Percentiles rank a stretch among this genome's conserved stretches.
phyloP scores from a whole-genome alignment of 116 monocot species.

The Phalaenopsis hybrid region DNA sequence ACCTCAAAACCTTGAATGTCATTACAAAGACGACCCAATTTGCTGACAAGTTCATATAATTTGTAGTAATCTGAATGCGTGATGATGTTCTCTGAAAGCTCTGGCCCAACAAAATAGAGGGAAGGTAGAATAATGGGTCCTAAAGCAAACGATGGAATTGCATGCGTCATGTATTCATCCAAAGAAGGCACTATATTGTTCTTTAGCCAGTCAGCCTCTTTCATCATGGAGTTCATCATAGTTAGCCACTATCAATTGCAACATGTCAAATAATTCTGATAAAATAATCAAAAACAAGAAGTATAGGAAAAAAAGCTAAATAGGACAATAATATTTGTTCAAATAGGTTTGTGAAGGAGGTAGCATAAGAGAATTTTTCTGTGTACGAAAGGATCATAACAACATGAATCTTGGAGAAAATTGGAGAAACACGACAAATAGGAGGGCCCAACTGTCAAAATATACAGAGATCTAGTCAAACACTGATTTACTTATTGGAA shows the following conservation, averaged over 20 bases:
- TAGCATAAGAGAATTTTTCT: neutral
- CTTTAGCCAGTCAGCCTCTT: constrained; percentile 58
- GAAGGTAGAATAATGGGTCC: constrained; percentile 73
- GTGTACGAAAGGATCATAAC: too few relatives aligned
- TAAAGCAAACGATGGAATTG: constrained; percentile 61
- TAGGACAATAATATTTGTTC: neutral
- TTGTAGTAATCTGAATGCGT: constrained; percentile 41
- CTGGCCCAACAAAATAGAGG: constrained; percentile 60
- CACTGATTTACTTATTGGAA: too few relatives aligned
- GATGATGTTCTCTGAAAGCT: constrained; percentile 39
- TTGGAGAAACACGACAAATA: too few relatives aligned
- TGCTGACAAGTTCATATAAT: constrained; percentile 64
- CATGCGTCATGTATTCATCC: constrained; percentile 74
- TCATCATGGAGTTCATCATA: constrained; percentile 63
- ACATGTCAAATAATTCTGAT: neutral
- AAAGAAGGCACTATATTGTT: constrained; percentile 44
- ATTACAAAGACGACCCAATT: constrained; percentile 71
- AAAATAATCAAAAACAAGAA: neutral
- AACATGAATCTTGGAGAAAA: too few relatives aligned
- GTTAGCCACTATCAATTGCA: constrained; percentile 52
- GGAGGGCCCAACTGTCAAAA: too few relatives aligned
- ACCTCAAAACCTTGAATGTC: constrained; percentile 74
- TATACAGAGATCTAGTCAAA: too few relatives aligned
- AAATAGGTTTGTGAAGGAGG: neutral
- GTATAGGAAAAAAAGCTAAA: neutral